Percentiles rank a stretch among this genome's conserved stretches.
phyloP scores from a whole-genome alignment of 2,329 filamentous ascomycete genomes.

The Claviceps sp. region DNA sequence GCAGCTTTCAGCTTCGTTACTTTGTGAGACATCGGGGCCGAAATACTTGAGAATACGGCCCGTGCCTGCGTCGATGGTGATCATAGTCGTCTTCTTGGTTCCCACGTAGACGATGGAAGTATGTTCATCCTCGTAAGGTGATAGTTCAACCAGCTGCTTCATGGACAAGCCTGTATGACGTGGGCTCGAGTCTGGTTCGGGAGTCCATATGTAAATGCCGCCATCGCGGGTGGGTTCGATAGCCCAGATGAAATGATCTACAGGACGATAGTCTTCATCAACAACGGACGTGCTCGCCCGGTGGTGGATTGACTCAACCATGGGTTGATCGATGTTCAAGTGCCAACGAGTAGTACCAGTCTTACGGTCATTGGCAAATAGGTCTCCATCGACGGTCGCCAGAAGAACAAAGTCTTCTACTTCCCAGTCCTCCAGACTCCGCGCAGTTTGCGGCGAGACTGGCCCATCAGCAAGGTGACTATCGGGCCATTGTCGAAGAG shows the following conservation, averaged over 20 bases:
- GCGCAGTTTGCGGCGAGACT: conserved; percentile 81
- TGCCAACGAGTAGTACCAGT: conserved; percentile 79
- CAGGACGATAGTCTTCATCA: conserved; percentile 45
- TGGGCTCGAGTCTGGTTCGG: conserved; percentile 44
- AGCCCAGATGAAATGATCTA: conserved; percentile 88
- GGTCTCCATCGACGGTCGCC: conserved; percentile 97
- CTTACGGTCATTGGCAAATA: conserved; percentile 81
- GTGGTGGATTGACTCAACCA: conserved; percentile 82
- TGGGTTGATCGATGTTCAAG: conserved; percentile 68
- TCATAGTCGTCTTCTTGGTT: conserved; percentile 78
- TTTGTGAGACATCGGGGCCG: conserved; percentile 55
- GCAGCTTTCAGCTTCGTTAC: conserved; percentile 63
- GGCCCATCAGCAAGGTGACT: conserved; percentile 49
- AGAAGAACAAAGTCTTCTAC: conserved; percentile 99
- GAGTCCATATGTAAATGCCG: conserved; percentile 73
- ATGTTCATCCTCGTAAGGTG: conserved; percentile 62
- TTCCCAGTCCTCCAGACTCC: conserved; percentile 98
- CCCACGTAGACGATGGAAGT: conserved; percentile 72
- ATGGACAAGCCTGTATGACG: conserved; percentile 59
- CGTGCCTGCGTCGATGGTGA: conserved; percentile 77
- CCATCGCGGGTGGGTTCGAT: conserved; percentile 86
- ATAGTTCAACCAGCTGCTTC: conserved; percentile 76
- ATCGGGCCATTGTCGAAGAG: conserved; percentile 49
- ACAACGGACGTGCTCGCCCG: conserved; percentile 51
- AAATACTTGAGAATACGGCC: conserved; percentile 77